phyloP scores from a whole-genome alignment of 2,329 filamentous ascomycete genomes.

The Aspergillus quadricinctus region DNA sequence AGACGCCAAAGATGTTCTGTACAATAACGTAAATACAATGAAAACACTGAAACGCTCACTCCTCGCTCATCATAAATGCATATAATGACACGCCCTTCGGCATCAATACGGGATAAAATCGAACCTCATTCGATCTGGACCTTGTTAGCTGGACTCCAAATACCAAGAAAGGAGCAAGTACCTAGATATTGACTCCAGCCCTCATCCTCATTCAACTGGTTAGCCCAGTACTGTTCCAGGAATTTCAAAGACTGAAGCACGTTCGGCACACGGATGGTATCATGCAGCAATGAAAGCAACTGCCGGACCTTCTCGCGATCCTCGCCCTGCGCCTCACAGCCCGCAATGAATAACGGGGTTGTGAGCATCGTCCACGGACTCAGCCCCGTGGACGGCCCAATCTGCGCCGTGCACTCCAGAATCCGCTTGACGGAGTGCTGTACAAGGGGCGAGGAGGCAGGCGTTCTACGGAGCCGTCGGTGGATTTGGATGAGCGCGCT shows the following conservation, averaged over 20 bases:
- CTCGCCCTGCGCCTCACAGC: constrained; percentile 37
- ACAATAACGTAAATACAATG: neutral
- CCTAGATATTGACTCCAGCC: constrained; percentile 39
- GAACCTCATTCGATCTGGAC: constrained; percentile 30
- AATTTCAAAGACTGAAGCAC: constrained; percentile 40
- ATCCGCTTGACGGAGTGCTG: constrained; percentile 36
- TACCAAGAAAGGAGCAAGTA: constrained; percentile 13
- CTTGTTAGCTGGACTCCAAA: neutral
- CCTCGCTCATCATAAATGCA: neutral
- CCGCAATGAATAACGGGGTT: constrained; percentile 42
- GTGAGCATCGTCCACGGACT: constrained; percentile 42
- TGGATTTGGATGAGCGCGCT: constrained; percentile 42
- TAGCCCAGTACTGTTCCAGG: constrained; percentile 36
- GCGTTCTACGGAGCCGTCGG: constrained; percentile 32
- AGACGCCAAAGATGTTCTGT: neutral
- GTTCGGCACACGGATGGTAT: constrained; percentile 40
- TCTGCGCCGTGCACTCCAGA: constrained; percentile 35
- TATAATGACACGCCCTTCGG: neutral
- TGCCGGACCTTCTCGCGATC: constrained; percentile 32
- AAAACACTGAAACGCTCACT: neutral
- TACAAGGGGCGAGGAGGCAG: constrained; percentile 26
- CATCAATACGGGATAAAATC: constrained; percentile 26
- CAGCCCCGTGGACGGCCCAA: constrained; percentile 35
- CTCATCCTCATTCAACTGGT: constrained; percentile 30
- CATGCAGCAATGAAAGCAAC: constrained; percentile 32